Base-by-base conservation (phyloP, 2,329 filamentous ascomycete genomes). In the Pseudogymnoascus sp. region DNA sequence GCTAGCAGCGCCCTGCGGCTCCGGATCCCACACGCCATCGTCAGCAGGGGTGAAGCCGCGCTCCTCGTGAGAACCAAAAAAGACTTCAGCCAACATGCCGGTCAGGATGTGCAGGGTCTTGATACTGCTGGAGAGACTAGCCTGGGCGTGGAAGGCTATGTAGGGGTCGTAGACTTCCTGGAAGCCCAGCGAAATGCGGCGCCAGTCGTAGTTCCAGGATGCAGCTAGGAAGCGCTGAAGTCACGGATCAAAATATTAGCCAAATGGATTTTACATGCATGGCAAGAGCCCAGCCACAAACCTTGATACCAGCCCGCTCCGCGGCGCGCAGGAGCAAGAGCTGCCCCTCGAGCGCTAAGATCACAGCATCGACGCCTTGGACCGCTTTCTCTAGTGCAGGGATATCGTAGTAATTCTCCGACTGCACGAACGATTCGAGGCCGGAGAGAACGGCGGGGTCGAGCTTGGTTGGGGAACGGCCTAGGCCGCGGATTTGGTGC, bases 241-340 rank as follows among this genome's bases (percentile, higher is more conserved):
- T 33, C 28, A 33, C 28, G n/a, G 10, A 33, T 4, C 46, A 33
- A 19, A 33, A 2, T 33, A 33, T 56, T 56, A 56, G 46, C 8
- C 46, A 19, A 31, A 12, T 33, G 2, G 0, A 19, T 31, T 53
- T 2, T 12, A 7, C n/a, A 11, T 53, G 4, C 1, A 31, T 16
- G 14, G 8, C 26, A 19, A 19, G 46, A 31, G 2, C 7, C 12
- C 14, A 2, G 46, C 5, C 6, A 53, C 46, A 2, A 56, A 67
- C 62, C 61, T 68, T 72, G 60, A 76, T 67, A 0, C 70, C 69
- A 4, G 75, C 75, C 4, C 73, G 68, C 65, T 76, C 76, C 1
- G 72, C 73, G 2, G 75, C 75, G 6, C 73, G 68, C 1, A 78
- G 66, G 0, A 78, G 73, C 11, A 75, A 63, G 2, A 77, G 68